A percentile compares a stretch with the other conserved stretches of the same genome.
Evolutionary conservation across 495 filamentous ascomycete genomes (phyloP).

Genomic region (Penicillium daleae): DNA sequence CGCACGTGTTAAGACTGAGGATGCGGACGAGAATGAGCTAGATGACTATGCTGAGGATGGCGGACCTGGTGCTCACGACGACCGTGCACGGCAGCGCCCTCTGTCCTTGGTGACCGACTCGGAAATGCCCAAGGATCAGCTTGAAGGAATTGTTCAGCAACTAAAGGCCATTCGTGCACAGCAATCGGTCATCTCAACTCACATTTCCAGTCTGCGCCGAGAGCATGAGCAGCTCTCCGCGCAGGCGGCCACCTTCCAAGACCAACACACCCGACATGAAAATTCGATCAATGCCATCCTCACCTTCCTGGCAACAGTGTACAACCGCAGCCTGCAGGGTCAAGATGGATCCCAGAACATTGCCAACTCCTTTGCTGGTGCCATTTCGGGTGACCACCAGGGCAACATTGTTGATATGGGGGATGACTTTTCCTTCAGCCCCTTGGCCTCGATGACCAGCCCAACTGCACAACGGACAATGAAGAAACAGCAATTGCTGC

Average conservation of each 20-base stretch:
- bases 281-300: conserved; percentile 98
- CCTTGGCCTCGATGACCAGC: conserved; percentile 43
- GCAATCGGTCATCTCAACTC: conserved; percentile 78
- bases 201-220: conserved; percentile 75
- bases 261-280: conserved; percentile 91
- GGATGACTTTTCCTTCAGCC: conserved; percentile 55
- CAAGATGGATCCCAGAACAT: conserved; percentile 66
- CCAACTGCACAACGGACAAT: conserved; percentile 44
- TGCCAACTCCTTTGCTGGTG: conserved; percentile 71
- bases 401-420: conserved; percentile 75
- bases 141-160: conserved; percentile 76
- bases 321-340: conserved; percentile 75
- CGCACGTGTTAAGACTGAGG: conserved; percentile 68
- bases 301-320: conserved; percentile 94
- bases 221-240: conserved; percentile 89
- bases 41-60: conserved; percentile 67
- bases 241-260: conserved; percentile 87
- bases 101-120: conserved; percentile 47
- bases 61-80: conserved; percentile 38
- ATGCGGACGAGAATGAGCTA: conserved; percentile 67
- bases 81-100: conserved; percentile 42
- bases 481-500: conserved; percentile 54
- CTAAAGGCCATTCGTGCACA: conserved; percentile 80
- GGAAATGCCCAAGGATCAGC: conserved; percentile 73
- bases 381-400: conserved; percentile 66